Base-by-base conservation (phyloP, 129 eudicot genomes). In the Tagetes patula region DNA sequence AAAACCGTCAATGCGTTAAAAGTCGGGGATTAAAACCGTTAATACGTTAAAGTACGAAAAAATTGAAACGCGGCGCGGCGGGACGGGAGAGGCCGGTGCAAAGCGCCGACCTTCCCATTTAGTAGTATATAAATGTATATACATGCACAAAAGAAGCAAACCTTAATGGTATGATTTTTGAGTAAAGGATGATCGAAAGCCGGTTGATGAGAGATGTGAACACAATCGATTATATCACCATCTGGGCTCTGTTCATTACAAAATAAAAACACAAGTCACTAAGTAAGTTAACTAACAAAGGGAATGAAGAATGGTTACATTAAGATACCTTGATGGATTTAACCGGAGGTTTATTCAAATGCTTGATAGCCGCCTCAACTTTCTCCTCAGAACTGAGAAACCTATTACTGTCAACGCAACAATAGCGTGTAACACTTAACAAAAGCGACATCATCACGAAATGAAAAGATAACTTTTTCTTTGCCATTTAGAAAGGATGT, bases 151-250 rank as follows among this genome's bases (percentile, higher is more conserved):
- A 12, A 64, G 58, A 56, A 41, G 53, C 5, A 37, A 12, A 88
- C 95, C 95, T 86, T 85, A 77, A 91, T 81, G 42, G 81, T 85
- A 47, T 91, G 95, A 81, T 86, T 84, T 72, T 84, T 81, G 80
- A 91, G 87, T 40, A 78, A 77, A 34, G 97, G 91, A 49, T 91
- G 97, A 20, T 20, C 27, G 27, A 20, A 20, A 20, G 27, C 27
- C 27, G 27, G 27, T 20, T 20, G 27, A 20, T 87, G 88, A 58
- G 89, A 82, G 50, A 87, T 80, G 53, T 73, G 82, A 8, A 91
- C 83, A 67, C 97, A 91, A 58, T 91, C 97, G 42, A 91, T 88
- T 13, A 70, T 78, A 82, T 91, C 95, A 31, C 97, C 95, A 81
- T 91, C 97, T 59, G 88, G 86, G 36, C 95, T 88, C 95, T 88